Evolutionary conservation across 805 yeast species (phyloP).

Genomic region (Spathaspora arborariae): DNA sequence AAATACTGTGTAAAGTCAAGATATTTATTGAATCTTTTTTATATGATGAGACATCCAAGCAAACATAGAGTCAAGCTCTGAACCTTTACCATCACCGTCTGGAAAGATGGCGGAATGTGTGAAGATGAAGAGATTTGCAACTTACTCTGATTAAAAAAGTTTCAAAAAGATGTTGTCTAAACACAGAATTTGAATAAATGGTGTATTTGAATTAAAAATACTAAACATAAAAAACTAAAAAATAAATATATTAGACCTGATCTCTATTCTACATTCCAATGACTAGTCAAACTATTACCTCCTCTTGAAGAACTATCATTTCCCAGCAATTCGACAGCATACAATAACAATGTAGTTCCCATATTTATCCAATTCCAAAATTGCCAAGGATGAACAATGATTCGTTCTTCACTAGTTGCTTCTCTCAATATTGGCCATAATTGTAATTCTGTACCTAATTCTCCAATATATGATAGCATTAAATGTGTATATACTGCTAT

Average conservation of each 20-base stretch:
- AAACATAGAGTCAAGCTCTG: constrained; percentile 93
- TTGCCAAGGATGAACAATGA: constrained; percentile 72
- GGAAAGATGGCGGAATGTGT: constrained; percentile 42
- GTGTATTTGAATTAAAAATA: background rate
- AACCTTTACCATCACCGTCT: constrained; percentile 36
- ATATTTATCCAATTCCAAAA: constrained; percentile 98
- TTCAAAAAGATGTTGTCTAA: background rate
- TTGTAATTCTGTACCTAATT: constrained; percentile 58
- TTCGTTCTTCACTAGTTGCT: constrained; percentile 16
- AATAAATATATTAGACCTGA: background rate
- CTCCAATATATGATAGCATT: constrained; percentile 84
- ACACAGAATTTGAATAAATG: background rate
- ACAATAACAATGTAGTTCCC: constrained; percentile 72
- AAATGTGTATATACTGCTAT: constrained; percentile 94
- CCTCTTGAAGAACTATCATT: constrained; percentile 25
- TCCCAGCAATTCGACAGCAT: constrained; percentile 69
- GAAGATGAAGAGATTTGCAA: constrained; percentile 71
- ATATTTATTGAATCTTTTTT: no score
- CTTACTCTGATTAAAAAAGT: constrained; percentile 24
- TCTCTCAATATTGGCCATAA: constrained; percentile 61
- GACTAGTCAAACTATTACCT: constrained; percentile 37
- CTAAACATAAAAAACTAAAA: background rate
- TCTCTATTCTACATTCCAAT: constrained; percentile 39
- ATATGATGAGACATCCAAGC: constrained; percentile 71
- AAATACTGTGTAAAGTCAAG: no score